These are phyloP conservation scores for Aspergillus conjunctus DNA, from an alignment of 495 filamentous ascomycete species.

Conservation along the genomic window DNA sequence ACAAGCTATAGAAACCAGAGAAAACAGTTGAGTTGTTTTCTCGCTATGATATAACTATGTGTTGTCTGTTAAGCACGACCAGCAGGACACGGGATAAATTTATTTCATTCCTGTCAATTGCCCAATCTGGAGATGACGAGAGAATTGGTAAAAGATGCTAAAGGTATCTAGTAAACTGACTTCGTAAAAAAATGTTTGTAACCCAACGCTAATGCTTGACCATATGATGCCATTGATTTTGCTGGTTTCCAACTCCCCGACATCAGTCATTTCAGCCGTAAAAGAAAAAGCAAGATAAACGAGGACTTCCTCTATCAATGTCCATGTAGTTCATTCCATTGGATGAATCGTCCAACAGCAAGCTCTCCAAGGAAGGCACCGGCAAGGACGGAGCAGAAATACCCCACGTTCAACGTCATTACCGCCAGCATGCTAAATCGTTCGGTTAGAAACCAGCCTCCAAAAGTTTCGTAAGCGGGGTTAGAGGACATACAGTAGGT, in stretches of 20 bases:
- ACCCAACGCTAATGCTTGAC: background rate
- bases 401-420: slow-evolving; percentile 98
- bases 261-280: background rate
- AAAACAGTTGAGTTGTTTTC: no score
- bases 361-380: slow-evolving; percentile 86
- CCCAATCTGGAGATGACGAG: no score
- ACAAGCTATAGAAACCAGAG: no score
- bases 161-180: no score
- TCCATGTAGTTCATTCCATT: slow-evolving; percentile 28
- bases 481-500: slow-evolving; percentile 76
- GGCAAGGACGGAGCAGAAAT: slow-evolving; percentile 82
- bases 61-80: no score
- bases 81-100: no score
- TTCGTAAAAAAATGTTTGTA: no score
- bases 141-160: no score
- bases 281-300: background rate
- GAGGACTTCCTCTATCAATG: slow-evolving; percentile 1
- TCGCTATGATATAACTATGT: no score
- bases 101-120: no score
- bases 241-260: background rate
- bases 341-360: slow-evolving; percentile 67
- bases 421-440: slow-evolving; percentile 86
- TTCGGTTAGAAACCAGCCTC: slow-evolving; percentile 10
- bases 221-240: background rate
- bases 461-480: background rate